Conservation (phyloP, 441 rosid species). For the Manihot esculenta region DNA sequence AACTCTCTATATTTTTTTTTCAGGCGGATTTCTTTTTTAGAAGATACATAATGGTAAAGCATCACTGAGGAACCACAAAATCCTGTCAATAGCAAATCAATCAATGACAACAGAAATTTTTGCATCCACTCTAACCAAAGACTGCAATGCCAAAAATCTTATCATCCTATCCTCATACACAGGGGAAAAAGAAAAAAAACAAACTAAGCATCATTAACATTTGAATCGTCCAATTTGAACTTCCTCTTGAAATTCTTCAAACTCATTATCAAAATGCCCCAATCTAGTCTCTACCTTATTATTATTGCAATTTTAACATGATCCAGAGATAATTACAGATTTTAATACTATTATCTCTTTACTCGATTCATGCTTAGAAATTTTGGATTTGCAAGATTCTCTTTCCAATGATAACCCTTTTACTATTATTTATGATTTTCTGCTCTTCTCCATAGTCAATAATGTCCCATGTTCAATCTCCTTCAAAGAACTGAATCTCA, state of each 20-base stretch:
- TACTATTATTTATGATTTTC: not conserved
- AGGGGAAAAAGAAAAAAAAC: no score
- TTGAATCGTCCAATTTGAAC: no score
- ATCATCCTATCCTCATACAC: not conserved
- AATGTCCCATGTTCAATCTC: not conserved
- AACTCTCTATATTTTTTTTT: not conserved
- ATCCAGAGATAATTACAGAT: not conserved
- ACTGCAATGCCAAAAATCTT: no score
- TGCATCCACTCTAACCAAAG: not conserved
- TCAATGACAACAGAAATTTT: not conserved
- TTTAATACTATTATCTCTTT: not conserved
- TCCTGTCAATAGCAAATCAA: not conserved
- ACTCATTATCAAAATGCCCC: no score
- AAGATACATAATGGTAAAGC: not conserved
- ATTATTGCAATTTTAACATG: not conserved
- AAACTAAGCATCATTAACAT: no score
- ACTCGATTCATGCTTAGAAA: not conserved
- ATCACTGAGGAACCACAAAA: not conserved
- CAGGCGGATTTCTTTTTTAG: not conserved
- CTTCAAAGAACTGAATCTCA: not conserved
- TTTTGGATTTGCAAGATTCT: not conserved
- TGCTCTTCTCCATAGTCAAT: not conserved
- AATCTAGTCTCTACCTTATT: no score
- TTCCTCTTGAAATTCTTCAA: no score
- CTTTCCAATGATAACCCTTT: not conserved